Conservation (phyloP, 2,329 filamentous ascomycete genomes). For the Parasarocladium wereldwijsianum region DNA sequence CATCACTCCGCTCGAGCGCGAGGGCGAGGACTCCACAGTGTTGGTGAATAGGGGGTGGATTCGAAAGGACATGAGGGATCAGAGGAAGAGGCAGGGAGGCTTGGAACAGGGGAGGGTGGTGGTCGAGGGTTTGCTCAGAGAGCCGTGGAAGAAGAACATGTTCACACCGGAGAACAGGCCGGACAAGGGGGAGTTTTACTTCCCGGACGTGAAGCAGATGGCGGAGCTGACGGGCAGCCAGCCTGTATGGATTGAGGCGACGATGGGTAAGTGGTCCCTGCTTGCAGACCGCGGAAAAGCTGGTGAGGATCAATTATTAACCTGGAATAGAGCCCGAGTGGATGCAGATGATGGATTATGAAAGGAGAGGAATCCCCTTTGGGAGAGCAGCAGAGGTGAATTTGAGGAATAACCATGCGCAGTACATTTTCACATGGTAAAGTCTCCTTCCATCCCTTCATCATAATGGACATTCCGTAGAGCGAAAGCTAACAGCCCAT, state of each 20-base stretch:
- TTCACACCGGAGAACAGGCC: constrained; percentile 89
- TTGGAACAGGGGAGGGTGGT: constrained; percentile 57
- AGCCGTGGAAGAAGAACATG: constrained; percentile 95
- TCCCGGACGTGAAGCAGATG: constrained; percentile 90
- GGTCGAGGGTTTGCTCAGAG: constrained; percentile 70
- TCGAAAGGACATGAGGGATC: constrained; percentile 53
- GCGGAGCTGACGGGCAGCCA: constrained; percentile 68
- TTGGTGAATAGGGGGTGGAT: constrained; percentile 92
- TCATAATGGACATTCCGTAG: background rate
- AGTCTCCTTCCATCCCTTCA: constrained; percentile 14
- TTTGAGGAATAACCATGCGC: constrained; percentile 87
- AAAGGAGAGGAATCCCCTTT: constrained; percentile 74
- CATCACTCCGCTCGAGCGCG: constrained; percentile 74
- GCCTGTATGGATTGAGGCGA: constrained; percentile 89
- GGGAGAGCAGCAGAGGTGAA: constrained; percentile 82
- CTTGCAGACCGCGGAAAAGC: background rate
- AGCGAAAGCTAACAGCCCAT: constrained; percentile 3
- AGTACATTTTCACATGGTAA: constrained; percentile 99
- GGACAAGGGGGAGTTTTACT: constrained; percentile 77
- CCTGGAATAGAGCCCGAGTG: constrained; percentile 58
- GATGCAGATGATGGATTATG: constrained; percentile 59
- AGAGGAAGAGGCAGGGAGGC: constrained; percentile 46
- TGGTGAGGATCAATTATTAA: too few relatives aligned
- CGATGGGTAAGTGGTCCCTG: constrained; percentile 52
- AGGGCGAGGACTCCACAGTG: constrained; percentile 48